Evolutionary conservation across 805 yeast species (phyloP).

Genomic region (Kazachstania kunashirensis): DNA sequence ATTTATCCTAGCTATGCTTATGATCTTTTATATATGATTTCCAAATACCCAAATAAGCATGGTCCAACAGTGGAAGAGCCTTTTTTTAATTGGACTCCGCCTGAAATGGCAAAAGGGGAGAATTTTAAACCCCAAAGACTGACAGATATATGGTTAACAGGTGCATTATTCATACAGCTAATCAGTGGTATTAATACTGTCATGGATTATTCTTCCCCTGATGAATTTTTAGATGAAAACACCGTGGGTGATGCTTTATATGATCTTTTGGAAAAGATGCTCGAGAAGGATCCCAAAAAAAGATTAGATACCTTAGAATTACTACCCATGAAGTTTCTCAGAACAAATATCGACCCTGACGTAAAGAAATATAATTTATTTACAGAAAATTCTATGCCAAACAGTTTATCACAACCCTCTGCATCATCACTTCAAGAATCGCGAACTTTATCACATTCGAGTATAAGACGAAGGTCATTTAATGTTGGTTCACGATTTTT

Average conservation of each 20-base stretch:
- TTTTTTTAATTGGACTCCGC: conserved; percentile 58
- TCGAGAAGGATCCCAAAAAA: conserved; percentile 54
- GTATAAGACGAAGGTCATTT: conserved; percentile 33
- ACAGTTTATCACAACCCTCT: conserved; percentile 5
- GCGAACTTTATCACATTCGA: conserved; percentile 20
- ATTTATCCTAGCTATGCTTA: conserved; percentile 52
- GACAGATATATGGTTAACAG: conserved; percentile 91
- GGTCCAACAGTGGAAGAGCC: conserved; percentile 16
- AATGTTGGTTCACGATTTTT: conserved; percentile 32
- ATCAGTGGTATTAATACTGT: conserved; percentile 50
- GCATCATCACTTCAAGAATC: conserved; percentile 7
- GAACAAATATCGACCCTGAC: conserved; percentile 52
- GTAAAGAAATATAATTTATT: conserved; percentile 21
- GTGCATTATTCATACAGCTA: conserved; percentile 62
- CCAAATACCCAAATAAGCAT: conserved; percentile 30
- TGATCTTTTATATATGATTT: conserved; percentile 35
- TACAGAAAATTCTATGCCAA: conserved; percentile 7
- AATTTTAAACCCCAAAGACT: conserved; percentile 52
- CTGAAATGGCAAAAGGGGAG: conserved; percentile 44
- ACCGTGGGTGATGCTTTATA: conserved; percentile 47
- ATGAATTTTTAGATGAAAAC: conserved; percentile 44
- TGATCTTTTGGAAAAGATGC: conserved; percentile 58
- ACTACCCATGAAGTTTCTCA: conserved; percentile 69
- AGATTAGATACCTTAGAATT: conserved; percentile 80
- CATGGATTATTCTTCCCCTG: conserved; percentile 48